Evolutionary conservation across 768 basidiomycete species (phyloP), one percentile per base, ranked within the genome.

Genomic region (Mycena galopus): DNA sequence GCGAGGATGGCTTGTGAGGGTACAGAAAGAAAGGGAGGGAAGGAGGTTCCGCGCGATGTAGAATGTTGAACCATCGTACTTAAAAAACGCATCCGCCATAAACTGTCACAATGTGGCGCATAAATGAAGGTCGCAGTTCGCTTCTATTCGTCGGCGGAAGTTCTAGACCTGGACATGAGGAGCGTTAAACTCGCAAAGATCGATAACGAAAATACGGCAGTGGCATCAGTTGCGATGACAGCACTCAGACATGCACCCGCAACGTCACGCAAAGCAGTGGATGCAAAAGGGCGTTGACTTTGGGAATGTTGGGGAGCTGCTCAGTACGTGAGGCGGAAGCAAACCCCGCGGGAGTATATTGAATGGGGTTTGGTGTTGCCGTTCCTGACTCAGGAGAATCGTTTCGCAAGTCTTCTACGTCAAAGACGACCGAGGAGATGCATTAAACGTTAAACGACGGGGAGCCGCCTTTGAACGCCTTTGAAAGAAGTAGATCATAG

Each of bases 91-190:
- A 29, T 60, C 42, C 60, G 71, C 57, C 69, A 57, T 12, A 51
- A 51, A 58, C 42, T 58, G 71, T 39, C 69, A 57, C 25, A 27
- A 25, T 63, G 74, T 72, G 74, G 74, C 74, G 74, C 60, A 47
- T 42, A 53, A 71, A 66, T 72, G 62, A 59, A 29, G 39, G 63
- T 58, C 56, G 47, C 30, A 59, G 47, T 67, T 70, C 74, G 71
- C 67, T 75, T 75, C 74, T 16, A 59, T 29, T 44, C 11, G 47
- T 65, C 56, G 60, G 19, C 29, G 32, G 23, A 61, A 32, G 32
- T 63, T 74, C 69, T 66, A 65, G 67, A 51, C 70, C 57, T 14
- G 44, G n/a, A 39, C 50, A 39, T 57, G 44, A 25, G 62, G 37
- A 8, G 33, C 32, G 42, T 23, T 59, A 55, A 30, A 51, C 67